phyloP scores from a whole-genome alignment of 441 rosid species.

The Adansonia madagascariensis region DNA sequence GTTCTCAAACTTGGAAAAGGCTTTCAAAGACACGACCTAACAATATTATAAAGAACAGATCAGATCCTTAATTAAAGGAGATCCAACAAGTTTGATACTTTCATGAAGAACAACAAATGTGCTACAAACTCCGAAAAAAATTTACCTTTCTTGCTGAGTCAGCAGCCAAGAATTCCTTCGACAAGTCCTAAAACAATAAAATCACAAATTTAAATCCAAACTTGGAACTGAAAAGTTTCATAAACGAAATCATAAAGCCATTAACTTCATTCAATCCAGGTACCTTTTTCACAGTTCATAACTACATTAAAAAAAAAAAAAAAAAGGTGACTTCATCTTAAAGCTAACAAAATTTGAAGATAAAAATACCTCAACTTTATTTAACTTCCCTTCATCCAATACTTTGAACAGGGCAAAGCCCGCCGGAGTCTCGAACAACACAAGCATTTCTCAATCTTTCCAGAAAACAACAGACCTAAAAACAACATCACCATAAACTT shows the following conservation, averaged over 20 bases:
- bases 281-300: not conserved
- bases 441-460: conserved; percentile 51
- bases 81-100: not conserved
- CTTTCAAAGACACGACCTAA: conserved; percentile 77
- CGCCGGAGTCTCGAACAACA: conserved; percentile 78
- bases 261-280: not conserved
- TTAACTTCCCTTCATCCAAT: conserved; percentile 75
- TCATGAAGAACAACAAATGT: not conserved
- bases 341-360: not conserved
- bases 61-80: not conserved
- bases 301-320: no score
- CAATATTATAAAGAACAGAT: no score
- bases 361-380: conserved; percentile 69
- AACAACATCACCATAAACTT: not conserved
- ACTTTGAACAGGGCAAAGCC: conserved; percentile 89
- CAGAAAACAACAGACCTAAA: conserved; percentile 7
- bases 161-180: conserved; percentile 57
- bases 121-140: not conserved
- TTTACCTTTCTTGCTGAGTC: conserved; percentile 86
- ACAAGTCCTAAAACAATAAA: conserved; percentile 54
- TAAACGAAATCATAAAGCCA: not conserved
- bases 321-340: not conserved
- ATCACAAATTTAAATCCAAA: conserved; percentile 1
- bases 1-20: conserved; percentile 84
- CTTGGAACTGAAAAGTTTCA: not conserved